A percentile compares a stretch with the other conserved stretches of the same genome.
phyloP scores from a whole-genome alignment of 176 grass and related monocot genomes.

The Hyparrhenia diplandra region DNA sequence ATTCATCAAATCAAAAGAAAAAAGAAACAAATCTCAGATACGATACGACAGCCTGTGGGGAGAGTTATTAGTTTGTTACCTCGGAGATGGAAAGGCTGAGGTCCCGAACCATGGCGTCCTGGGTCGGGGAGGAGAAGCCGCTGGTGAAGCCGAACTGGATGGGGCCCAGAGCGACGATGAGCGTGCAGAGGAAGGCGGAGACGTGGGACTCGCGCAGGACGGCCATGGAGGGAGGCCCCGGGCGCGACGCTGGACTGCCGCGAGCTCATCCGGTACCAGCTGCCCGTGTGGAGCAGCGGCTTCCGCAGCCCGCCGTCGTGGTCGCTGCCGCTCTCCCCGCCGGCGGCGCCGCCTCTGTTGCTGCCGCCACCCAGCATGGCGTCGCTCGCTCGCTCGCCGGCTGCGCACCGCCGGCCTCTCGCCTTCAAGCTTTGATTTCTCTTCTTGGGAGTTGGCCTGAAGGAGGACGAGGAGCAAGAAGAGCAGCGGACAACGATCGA shows the following conservation, averaged over 20 bases:
- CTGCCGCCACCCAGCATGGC: constrained; percentile 25
- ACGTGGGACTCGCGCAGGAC: constrained; percentile 63
- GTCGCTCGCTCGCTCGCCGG: not conserved
- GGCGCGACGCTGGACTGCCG: constrained; percentile 66
- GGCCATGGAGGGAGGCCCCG: constrained; percentile 57
- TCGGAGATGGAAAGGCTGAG: constrained; percentile 82
- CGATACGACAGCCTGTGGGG: too few relatives aligned
- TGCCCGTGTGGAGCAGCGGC: constrained; percentile 84
- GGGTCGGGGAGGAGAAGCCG: constrained; percentile 83
- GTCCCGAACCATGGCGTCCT: constrained; percentile 70
- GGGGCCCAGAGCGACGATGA: constrained; percentile 86
- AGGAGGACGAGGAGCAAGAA: not conserved
- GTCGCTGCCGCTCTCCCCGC: constrained; percentile 65
- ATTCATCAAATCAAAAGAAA: too few relatives aligned
- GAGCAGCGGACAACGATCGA: not conserved
- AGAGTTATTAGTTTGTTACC: not conserved
- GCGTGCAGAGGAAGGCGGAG: constrained; percentile 91
- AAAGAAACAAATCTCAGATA: not conserved
- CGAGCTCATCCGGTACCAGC: constrained; percentile 93
- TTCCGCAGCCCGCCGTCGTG: constrained; percentile 53
- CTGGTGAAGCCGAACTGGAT: constrained; percentile 98
- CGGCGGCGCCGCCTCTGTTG: constrained; percentile 12
- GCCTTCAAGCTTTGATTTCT: not conserved
- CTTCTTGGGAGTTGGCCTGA: not conserved
- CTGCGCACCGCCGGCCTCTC: not conserved